phyloP scores from a whole-genome alignment of 2,329 filamentous ascomycete species.

The Ophiocordyceps robertsii region DNA sequence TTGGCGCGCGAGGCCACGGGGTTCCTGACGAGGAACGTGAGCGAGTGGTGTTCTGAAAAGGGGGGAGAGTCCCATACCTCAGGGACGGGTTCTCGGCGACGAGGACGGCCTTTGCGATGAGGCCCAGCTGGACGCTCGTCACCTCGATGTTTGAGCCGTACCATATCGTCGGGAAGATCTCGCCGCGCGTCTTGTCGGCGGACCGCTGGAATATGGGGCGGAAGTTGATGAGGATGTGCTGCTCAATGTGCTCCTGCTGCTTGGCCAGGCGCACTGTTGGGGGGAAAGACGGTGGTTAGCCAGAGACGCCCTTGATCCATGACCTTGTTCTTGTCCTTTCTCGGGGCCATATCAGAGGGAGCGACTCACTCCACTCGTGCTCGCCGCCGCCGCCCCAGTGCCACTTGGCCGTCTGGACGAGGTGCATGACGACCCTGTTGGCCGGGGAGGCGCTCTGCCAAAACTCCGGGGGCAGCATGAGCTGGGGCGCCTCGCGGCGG shows the following conservation, averaged over 20 bases:
- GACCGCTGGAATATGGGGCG: slow-evolving; percentile 19
- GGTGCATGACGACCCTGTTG: slow-evolving; percentile 26
- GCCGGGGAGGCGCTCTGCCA: slow-evolving; percentile 21
- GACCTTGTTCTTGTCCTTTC: too few relatives aligned
- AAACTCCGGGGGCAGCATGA: slow-evolving; percentile 19
- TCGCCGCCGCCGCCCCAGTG: slow-evolving; percentile 22
- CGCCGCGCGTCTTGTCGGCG: slow-evolving; percentile 21
- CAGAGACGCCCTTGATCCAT: too few relatives aligned
- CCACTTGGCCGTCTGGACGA: slow-evolving; percentile 26
- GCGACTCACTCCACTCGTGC: slow-evolving; percentile 24
- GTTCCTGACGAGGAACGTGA: background rate
- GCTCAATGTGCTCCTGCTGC: slow-evolving; percentile 21
- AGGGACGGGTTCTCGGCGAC: slow-evolving; percentile 24
- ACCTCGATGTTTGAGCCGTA: slow-evolving; percentile 24
- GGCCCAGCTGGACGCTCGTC: slow-evolving; percentile 24
- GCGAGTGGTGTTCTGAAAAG: background rate
- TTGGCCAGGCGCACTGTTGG: slow-evolving; percentile 16
- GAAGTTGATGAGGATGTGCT: slow-evolving; percentile 15
- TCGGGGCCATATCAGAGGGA: too few relatives aligned
- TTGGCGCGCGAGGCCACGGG: slow-evolving; percentile 12
- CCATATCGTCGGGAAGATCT: slow-evolving; percentile 26
- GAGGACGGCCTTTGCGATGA: slow-evolving; percentile 25
- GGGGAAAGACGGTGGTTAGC: background rate
- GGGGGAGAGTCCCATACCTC: slow-evolving; percentile 9
- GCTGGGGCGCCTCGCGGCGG: slow-evolving; percentile 21